phyloP scores from a whole-genome alignment of 2,329 filamentous ascomycete species.

The Fusarium penzigii region DNA sequence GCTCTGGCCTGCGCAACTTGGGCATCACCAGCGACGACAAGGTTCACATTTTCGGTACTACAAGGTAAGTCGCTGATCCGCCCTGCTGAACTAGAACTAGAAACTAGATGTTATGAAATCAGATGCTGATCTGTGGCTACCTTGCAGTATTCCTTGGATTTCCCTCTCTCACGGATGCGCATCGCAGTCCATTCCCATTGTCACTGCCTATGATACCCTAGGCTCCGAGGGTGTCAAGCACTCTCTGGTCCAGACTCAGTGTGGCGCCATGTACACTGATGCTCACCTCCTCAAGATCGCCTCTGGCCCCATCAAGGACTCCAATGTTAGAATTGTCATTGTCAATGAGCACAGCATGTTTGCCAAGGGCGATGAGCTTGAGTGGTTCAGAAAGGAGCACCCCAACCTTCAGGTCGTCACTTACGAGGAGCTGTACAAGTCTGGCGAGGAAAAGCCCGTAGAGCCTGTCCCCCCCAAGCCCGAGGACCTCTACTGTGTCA shows the following conservation, averaged over 20 bases:
- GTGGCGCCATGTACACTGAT: slow-evolving; percentile 84
- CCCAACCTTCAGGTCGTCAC: slow-evolving; percentile 55
- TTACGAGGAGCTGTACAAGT: slow-evolving; percentile 54
- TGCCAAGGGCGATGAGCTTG: slow-evolving; percentile 51
- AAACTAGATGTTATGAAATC: background rate
- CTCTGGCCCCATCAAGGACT: slow-evolving; percentile 55
- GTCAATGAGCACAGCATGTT: slow-evolving; percentile 63
- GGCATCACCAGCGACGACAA: slow-evolving; percentile 68
- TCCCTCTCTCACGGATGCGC: slow-evolving; percentile 73
- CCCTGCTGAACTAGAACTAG: background rate
- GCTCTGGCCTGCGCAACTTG: slow-evolving; percentile 72
- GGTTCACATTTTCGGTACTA: slow-evolving; percentile 83
- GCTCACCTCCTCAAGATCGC: slow-evolving; percentile 71
- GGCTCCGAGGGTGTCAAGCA: slow-evolving; percentile 83
- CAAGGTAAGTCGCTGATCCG: slow-evolving; percentile 55
- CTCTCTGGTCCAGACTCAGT: slow-evolving; percentile 78
- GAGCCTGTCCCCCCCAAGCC: slow-evolving; percentile 71
- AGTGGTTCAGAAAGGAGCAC: slow-evolving; percentile 57
- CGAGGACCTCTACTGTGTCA: slow-evolving; percentile 79
- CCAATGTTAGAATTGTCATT: slow-evolving; percentile 59
- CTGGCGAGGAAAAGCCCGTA: slow-evolving; percentile 67
- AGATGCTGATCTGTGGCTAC: slow-evolving; percentile 4
- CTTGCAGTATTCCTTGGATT: slow-evolving; percentile 74
- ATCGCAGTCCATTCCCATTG: slow-evolving; percentile 87
- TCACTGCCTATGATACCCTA: slow-evolving; percentile 93